Evolutionary conservation across 2,329 filamentous ascomycete species (phyloP), one percentile per base, ranked within the genome.

Genomic region (Phialocephala subalpina): DNA sequence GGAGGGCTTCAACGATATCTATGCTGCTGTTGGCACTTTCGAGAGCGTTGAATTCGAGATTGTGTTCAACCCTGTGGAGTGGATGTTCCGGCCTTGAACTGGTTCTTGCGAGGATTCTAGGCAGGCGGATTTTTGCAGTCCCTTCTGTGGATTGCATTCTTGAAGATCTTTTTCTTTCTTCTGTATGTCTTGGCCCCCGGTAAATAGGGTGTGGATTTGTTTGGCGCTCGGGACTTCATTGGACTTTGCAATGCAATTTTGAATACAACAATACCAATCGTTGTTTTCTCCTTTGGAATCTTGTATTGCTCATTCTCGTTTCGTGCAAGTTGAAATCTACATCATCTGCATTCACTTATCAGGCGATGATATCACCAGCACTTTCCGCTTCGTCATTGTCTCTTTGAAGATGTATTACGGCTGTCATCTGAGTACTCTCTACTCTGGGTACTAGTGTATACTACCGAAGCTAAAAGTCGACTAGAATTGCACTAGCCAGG

Each of bases 1-100:
- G 57, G 89, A 92, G 75, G 92, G 92, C 0, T 84, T 86, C 59
- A 86, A 91, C 71, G 92, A 95, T 76, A 69, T 94, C 64, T 89
- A 87, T 73, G 89, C 88, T 18, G 88, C 90, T 0, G 82, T 96
- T 55, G 92, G 92, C 0, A 85, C 89, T 14, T 94, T 90, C 76
- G 89, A 90, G 2, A 82, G 80, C n/a, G 86, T 91, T 1, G 84
- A 84, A 57, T 90, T 92, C 70, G 90, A 93, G 77, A 85, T 90
- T 11, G 81, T 88, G 8, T 88, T 92, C 73, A 83, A 86, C 53
- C 83, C 84, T 27, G 79, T 78, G 7, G 80, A 81, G 75, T 92
- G 90, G 89, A 71, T 83, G 76, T 91, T 85, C 74, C 72, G 66
- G 27, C 74, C 73, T 7, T 74, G 67, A 64, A 29, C 18, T 25